Base-by-base conservation (phyloP, 2,329 filamentous ascomycete genomes). In the Biscogniauxia marginata region DNA sequence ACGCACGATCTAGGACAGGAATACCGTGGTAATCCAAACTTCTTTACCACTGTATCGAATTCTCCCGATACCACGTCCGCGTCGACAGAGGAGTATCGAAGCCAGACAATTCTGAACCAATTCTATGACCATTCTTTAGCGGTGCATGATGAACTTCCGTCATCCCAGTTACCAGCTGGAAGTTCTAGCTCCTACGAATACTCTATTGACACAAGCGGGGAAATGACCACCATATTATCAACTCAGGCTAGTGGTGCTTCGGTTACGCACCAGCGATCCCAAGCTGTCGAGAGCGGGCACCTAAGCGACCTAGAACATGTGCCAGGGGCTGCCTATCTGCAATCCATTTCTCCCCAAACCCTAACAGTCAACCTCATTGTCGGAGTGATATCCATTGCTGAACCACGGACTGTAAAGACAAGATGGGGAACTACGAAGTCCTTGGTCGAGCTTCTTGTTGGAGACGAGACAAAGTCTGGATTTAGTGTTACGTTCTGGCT, bases 401-500 rank as follows among this genome's bases (percentile, higher is more conserved):
- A 85, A 39, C 80, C 88, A 1, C 85, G 89, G 21, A 80, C 80
- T 2, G 84, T 96, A 19, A 82, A 78, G 24, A 90, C 92, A 0
- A 80, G 83, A 43, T 87, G 83, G 75, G 84, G 87, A 22, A 73
- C 75, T 9, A 77, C 78, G 6, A 79, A 87, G 51, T 83, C 89
- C 5, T 79, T 96, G 3, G 76, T 93, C 44, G 91, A 96, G 71
- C 72, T 95, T 2, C 77, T 93, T 1, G 85, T 97, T 1, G 93
- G 90, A 4, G 93, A 98, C 70, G 90, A 96, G 51, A 96, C 92
- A 0, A 84, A 81, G 61, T 84, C 90, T 0, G 89, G 88, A 2
- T 96, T 97, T 73, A 84, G 81, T 23, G 79, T 97, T 54, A 93
- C 89, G 2, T 91, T 96, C 70, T 98, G 93, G 93, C 76, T 96